Evolutionary conservation across 164 flowering plant genomes (phyloP), one percentile per base, ranked within the genome.

Genomic region (Chimonanthus praecox): DNA sequence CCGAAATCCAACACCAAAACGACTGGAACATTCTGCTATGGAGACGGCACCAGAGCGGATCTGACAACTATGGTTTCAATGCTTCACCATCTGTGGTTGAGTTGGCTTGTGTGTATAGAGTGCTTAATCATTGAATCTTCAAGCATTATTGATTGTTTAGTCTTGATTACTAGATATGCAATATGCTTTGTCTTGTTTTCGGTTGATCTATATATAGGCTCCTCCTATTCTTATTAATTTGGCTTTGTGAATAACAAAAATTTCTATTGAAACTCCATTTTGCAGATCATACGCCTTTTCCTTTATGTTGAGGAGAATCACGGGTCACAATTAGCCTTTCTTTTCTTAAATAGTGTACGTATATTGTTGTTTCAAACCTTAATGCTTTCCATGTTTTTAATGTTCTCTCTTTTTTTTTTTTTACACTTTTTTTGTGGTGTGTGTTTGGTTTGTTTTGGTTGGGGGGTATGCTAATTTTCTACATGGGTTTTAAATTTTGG

Each of bases 281-380:
- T 82, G 85, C 95, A 96, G 99, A 86, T 92, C 64, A 91, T 90
- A 77, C 91, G 90, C 1, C 89, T 96, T 63, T 96, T 94, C 80
- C 74, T 82, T 47, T 87, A 88, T 77, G 84, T 92, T 48, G 82
- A 90, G 84, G 97, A 92, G 83, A 86, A 85, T 71, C 80, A 92
- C 78, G 99, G 95, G 71, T 77, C 76, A 43, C 87, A 58, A 58
- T 80, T 80, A 70, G 98, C 98, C 66, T 94, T 90, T 78, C 87
- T 89, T 78, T 96, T 92, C 80, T 72, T 96, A 83, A 85, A 89
- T 84, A 89, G 88, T 83, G 98, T 95, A 88, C 33, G 33, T 33
- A 33, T 33, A 33, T 33, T 66, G 94, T 51, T 66, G 20, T 33
- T 44, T 43, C 69, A 6, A 11, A 4, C 9, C 49, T 75, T 70